phyloP scores from a whole-genome alignment of 768 basidiomycete species.

The Hemileccinum rubropunctum region DNA sequence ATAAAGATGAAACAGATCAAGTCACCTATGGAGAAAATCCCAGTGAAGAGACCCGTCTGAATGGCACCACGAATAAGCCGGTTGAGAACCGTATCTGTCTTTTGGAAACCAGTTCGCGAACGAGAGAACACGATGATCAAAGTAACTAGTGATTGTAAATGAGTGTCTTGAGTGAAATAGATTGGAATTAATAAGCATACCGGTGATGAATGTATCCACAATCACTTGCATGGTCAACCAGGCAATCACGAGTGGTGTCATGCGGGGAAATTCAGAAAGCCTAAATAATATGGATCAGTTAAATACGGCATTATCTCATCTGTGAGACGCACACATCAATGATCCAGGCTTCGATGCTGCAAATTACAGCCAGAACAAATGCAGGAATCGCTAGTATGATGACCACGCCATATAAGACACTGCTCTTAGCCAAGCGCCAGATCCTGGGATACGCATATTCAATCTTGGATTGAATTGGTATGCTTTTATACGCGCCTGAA shows the following conservation, averaged over 20 bases:
- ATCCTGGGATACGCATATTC: slow-evolving; percentile 6
- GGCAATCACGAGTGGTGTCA: slow-evolving; percentile 42
- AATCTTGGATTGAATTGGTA: background rate
- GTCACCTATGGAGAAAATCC: slow-evolving; percentile 50
- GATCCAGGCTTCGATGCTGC: slow-evolving; percentile 43
- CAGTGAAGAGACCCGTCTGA: slow-evolving; percentile 52
- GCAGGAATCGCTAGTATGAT: slow-evolving; percentile 37
- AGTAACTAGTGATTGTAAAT: slow-evolving; percentile 13
- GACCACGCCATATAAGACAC: slow-evolving; percentile 33
- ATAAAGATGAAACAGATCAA: slow-evolving; percentile 35
- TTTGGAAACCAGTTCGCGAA: slow-evolving; percentile 49
- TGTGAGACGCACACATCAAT: slow-evolving; percentile 35
- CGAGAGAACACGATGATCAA: slow-evolving; percentile 33
- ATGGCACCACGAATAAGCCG: slow-evolving; percentile 53
- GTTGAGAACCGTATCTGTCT: slow-evolving; percentile 51
- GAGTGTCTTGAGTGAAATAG: background rate
- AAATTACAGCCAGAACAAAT: slow-evolving; percentile 42
- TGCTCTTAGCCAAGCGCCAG: slow-evolving; percentile 10
- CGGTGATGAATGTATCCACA: slow-evolving; percentile 44
- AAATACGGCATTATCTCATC: background rate
- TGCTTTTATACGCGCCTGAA: slow-evolving; percentile 35
- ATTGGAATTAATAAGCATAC: slow-evolving; percentile 20
- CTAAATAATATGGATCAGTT: slow-evolving; percentile 22
- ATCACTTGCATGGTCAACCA: slow-evolving; percentile 48
- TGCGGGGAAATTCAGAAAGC: slow-evolving; percentile 38